Percentiles rank a stretch among this genome's conserved stretches.
These are phyloP conservation scores for Argentina anserina DNA, from an alignment of 306 rosid species.

Conservation along the genomic window DNA sequence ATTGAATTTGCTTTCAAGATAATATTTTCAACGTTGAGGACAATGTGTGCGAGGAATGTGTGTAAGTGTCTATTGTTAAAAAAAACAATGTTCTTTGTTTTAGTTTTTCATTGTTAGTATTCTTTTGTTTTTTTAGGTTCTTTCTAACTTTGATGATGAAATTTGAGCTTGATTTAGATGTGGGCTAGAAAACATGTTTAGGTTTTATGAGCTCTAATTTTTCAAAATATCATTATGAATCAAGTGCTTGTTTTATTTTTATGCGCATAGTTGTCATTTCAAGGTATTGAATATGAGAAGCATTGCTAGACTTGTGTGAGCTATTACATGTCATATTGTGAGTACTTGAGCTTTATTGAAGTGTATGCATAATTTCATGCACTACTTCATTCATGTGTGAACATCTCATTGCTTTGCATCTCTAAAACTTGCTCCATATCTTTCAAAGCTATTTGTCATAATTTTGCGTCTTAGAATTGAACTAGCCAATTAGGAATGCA, in stretches of 20 bases:
- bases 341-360: not conserved
- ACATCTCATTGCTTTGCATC: not conserved
- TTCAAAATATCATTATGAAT: not conserved
- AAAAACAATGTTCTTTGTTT: no score
- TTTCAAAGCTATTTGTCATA: not conserved
- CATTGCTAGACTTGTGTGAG: not conserved
- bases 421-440: not conserved
- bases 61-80: no score
- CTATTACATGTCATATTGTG: not conserved
- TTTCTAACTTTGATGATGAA: not conserved
- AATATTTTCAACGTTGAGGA: not conserved
- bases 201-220: no score
- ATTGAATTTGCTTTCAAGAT: not conserved
- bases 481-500: no score
- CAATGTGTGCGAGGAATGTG: not conserved
- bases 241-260: not conserved
- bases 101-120: not conserved
- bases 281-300: not conserved
- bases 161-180: not conserved
- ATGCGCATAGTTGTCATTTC: not conserved
- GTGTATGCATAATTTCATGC: not conserved
- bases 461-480: not conserved
- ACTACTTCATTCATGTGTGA: not conserved
- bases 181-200: not conserved
- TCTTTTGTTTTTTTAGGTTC: no score